Evolutionary conservation across 768 basidiomycete genomes (phyloP).

Genomic region (Dictyophora rubrovolvata): DNA sequence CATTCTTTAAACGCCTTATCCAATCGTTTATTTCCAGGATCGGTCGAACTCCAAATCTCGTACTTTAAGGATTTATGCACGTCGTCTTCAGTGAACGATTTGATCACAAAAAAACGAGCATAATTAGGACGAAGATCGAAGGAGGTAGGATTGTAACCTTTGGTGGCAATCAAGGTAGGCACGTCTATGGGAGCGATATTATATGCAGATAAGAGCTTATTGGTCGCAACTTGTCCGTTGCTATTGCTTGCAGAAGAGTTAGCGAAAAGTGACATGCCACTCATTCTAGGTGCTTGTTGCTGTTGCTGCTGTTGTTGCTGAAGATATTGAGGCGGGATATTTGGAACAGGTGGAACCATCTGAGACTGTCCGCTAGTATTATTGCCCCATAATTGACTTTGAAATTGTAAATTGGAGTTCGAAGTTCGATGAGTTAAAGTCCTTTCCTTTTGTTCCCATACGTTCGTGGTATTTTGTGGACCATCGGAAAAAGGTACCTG

Average conservation of each 20-base stretch:
- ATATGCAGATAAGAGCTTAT: constrained; percentile 22
- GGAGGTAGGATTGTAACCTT: constrained; percentile 82
- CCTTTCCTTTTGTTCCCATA: constrained; percentile 64
- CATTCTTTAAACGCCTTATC: constrained; percentile 97
- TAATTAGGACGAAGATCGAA: constrained; percentile 77
- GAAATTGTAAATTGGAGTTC: constrained; percentile 58
- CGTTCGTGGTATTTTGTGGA: constrained; percentile 21
- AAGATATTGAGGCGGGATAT: constrained; percentile 65
- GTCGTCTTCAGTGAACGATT: constrained; percentile 98
- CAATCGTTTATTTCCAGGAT: constrained; percentile 92
- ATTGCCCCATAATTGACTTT: constrained; percentile 18
- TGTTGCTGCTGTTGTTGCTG: constrained; percentile 31
- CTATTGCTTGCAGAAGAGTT: constrained; percentile 21
- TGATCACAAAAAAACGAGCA: constrained; percentile 95
- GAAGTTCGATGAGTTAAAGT: constrained; percentile 46
- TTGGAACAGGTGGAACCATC: constrained; percentile 54
- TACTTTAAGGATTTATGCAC: constrained; percentile 98
- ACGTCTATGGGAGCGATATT: constrained; percentile 71
- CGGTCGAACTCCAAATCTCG: constrained; percentile 96
- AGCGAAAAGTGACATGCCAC: constrained; percentile 27
- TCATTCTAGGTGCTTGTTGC: constrained; percentile 28
- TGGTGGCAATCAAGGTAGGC: constrained; percentile 70
- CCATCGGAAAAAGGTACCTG: constrained; percentile 5
- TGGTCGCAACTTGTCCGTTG: constrained; percentile 27
- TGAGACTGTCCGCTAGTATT: constrained; percentile 5